These are phyloP conservation scores for Alloteropsis semialata DNA, from an alignment of 176 grass and related monocot genomes.

Conservation along the genomic window DNA sequence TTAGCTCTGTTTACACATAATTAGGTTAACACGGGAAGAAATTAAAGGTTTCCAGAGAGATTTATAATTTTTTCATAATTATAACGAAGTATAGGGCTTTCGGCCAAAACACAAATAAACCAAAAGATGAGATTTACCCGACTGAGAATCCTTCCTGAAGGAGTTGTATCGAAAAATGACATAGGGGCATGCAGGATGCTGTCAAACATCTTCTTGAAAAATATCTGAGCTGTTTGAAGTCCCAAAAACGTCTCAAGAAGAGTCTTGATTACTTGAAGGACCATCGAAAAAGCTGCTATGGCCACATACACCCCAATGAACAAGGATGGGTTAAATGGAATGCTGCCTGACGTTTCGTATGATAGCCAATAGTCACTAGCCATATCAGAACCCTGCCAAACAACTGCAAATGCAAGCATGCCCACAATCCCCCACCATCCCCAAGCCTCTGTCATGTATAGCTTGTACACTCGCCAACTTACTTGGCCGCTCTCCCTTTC, in stretches of 20 bases:
- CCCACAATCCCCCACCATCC: conserved; percentile 74
- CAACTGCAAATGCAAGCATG: conserved; percentile 39
- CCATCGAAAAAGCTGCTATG: conserved; percentile 60
- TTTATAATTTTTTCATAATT: neutral
- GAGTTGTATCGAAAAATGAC: conserved; percentile 97
- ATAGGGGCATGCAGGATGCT: conserved; percentile 92
- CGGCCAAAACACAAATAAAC: neutral
- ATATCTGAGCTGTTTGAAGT: conserved; percentile 84
- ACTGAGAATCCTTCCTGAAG: conserved; percentile 96
- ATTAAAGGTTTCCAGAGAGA: neutral
- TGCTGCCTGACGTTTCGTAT: conserved; percentile 62
- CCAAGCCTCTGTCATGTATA: conserved; percentile 86
- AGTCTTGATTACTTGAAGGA: conserved; percentile 58
- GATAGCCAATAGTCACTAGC: conserved; percentile 92
- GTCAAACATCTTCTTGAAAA: conserved; percentile 87
- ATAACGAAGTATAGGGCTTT: neutral
- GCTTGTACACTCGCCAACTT: conserved; percentile 68
- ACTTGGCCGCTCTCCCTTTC: conserved; percentile 88
- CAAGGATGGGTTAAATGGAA: conserved; percentile 53
- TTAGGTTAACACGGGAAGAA: neutral
- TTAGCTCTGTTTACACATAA: neutral
- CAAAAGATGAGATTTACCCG: conserved; percentile 47
- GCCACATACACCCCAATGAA: conserved; percentile 76
- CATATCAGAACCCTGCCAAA: conserved; percentile 74
- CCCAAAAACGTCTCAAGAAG: conserved; percentile 71